These are phyloP conservation scores for Ochromonas danica DNA, from an alignment of 108 stramenopile species.

Conservation along the genomic window DNA sequence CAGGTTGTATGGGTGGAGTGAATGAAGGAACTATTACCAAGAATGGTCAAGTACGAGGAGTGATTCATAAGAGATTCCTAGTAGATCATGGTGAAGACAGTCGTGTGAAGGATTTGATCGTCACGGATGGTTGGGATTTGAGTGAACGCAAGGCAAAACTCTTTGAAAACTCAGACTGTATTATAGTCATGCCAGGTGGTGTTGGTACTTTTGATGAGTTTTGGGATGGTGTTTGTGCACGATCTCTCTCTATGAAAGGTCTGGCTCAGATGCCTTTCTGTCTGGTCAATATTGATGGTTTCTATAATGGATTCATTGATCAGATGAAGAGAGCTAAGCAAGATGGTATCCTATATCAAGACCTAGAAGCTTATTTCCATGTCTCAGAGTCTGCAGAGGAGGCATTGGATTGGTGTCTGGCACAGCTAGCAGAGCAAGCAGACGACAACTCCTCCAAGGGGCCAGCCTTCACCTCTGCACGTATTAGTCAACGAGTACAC, in stretches of 20 bases:
- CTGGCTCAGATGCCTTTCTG: background rate
- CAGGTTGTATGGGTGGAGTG: constrained; percentile 65
- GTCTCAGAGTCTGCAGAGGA: background rate
- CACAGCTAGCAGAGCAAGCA: too few relatives aligned
- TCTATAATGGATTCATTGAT: background rate
- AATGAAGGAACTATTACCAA: constrained; percentile 71
- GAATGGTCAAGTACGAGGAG: constrained; percentile 74
- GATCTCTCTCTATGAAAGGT: background rate
- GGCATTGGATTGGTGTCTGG: background rate
- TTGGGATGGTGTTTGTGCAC: constrained; percentile 39
- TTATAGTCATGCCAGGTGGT: constrained; percentile 90
- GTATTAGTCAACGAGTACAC: too few relatives aligned
- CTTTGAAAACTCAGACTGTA: constrained; percentile 69
- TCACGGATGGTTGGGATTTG: constrained; percentile 74
- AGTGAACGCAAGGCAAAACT: constrained; percentile 76
- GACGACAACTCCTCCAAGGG: too few relatives aligned
- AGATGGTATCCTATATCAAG: background rate
- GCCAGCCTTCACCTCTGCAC: too few relatives aligned
- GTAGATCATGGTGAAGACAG: constrained; percentile 70
- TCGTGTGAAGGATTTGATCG: constrained; percentile 50
- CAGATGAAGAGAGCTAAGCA: background rate
- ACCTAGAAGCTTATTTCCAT: background rate
- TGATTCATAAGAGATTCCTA: constrained; percentile 85
- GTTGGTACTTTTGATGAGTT: constrained; percentile 58
- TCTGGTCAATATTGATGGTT: constrained; percentile 13